A percentile compares a stretch with the other conserved stretches of the same genome.
Evolutionary conservation across 2,329 filamentous ascomycete genomes (phyloP).

Genomic region (Eurotiales sp.): DNA sequence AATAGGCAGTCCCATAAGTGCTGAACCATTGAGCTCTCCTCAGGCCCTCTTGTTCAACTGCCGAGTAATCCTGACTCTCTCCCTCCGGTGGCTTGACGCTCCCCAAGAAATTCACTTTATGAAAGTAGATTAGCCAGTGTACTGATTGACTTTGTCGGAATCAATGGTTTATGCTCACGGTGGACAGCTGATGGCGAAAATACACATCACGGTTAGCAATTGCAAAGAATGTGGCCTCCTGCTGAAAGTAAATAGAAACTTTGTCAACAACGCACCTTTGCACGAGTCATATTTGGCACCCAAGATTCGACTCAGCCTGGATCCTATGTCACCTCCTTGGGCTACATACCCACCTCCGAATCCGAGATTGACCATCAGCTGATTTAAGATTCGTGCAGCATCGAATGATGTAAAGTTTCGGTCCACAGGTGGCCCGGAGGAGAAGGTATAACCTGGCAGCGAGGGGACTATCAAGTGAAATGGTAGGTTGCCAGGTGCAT

Average conservation of each 20-base stretch:
- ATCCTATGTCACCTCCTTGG: constrained; percentile 58
- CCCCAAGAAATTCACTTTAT: constrained; percentile 12
- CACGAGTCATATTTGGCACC: constrained; percentile 43
- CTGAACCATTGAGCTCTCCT: constrained; percentile 11
- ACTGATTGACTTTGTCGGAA: background rate
- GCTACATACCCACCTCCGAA: constrained; percentile 51
- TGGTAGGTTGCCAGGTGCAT: constrained; percentile 49
- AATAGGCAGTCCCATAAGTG: constrained; percentile 46
- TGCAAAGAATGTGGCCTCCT: background rate
- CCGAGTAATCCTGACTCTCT: constrained; percentile 17
- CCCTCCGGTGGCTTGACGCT: constrained; percentile 37
- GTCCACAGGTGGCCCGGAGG: constrained; percentile 45
- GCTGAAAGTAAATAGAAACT: background rate
- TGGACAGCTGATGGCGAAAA: constrained; percentile 5
- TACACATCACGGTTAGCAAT: background rate
- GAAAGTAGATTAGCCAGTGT: background rate
- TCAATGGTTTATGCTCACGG: constrained; percentile 1
- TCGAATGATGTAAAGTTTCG: constrained; percentile 41
- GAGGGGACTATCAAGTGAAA: constrained; percentile 57
- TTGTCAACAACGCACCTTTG: constrained; percentile 38
- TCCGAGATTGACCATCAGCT: constrained; percentile 52
- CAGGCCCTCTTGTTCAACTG: constrained; percentile 6
- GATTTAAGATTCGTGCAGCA: constrained; percentile 46
- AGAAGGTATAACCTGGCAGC: constrained; percentile 54
- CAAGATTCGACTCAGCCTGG: constrained; percentile 42